Base-by-base conservation (phyloP, 768 basidiomycete genomes). In the Termitomyces bulborhizus region DNA sequence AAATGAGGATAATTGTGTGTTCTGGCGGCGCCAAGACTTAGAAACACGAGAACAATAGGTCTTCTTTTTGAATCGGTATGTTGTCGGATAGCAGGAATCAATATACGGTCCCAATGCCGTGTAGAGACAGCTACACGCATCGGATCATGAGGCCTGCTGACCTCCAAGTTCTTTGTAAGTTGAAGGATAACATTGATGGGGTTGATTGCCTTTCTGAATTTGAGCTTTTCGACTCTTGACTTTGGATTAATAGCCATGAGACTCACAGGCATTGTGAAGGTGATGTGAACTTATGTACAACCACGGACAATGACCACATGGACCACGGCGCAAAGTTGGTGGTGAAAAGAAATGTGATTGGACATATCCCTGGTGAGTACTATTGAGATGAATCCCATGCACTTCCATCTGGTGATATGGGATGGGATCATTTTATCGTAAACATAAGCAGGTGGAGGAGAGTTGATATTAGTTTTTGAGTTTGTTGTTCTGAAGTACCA, bases 391-490 rank as follows among this genome's bases (percentile, higher is more conserved):
- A 11, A 41, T 13, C 8, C 7, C 24, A 43, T 32, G 29, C 29
- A 21, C 16, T 21, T 12, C 8, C 21, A 26, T 34, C 44, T 61
- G 56, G 26, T 34, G 42, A 44, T 36, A 47, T 15, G 52, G 34
- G 1, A 57, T 59, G 21, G 21, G 40, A 27, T 51, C 47, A 7
- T 34, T 50, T 51, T 50, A 37, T 56, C 54, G 12, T 59, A 58
- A 8, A 52, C 59, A 60, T 70, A 69, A 3, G 68, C 67, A 40
- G 69, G 67, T 21, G 71, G 68, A 1, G 68, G 68, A 37, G 61
- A 65, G 40, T 59, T 55, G 24, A 60, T 32, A 1, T 63, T 21
- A 21, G 21, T 21, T 21, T 21, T 21, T 21, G 21, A 21, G 21
- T 21, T 21, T 2, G 21, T 21, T 36, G 62, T 65, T 48, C 65